A percentile compares a stretch with the other conserved stretches of the same genome.
Conservation (phyloP, 78 protist genomes). For the Dictyostelium citrinum region DNA sequence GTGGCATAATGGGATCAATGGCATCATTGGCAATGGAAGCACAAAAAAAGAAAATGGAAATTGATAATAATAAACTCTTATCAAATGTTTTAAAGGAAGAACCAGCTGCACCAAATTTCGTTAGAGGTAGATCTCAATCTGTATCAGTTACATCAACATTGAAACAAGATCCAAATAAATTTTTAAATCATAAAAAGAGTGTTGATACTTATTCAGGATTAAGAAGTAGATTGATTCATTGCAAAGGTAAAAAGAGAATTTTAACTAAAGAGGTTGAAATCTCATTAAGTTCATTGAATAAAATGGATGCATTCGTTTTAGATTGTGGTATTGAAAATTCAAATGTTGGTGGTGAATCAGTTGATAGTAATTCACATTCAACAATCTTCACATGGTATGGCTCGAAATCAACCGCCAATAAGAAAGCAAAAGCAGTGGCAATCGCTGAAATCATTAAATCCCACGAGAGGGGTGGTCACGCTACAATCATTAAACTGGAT, state of each 20-base stretch:
- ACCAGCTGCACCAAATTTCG: conserved; percentile 25
- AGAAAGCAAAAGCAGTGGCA: conserved; percentile 52
- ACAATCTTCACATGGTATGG: conserved; percentile 51
- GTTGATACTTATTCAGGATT: conserved; percentile 48
- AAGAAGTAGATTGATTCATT: conserved; percentile 37
- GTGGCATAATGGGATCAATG: conserved; percentile 42
- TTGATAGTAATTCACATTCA: conserved; percentile 23
- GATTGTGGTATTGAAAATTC: conserved; percentile 53
- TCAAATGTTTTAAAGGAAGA: neutral
- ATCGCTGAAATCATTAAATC: conserved; percentile 60
- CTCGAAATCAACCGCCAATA: conserved; percentile 36
- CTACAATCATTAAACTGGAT: conserved; percentile 43
- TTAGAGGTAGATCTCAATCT: conserved; percentile 59
- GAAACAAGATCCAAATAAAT: conserved; percentile 37
- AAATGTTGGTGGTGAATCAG: conserved; percentile 58
- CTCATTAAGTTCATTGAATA: conserved; percentile 16
- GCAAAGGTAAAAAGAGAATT: conserved; percentile 69
- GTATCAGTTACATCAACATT: conserved; percentile 54
- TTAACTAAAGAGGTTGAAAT: conserved; percentile 51
- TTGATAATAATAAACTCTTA: conserved; percentile 4
- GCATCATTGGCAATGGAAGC: conserved; percentile 70
- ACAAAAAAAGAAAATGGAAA: conserved; percentile 47
- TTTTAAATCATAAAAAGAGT: conserved; percentile 35
- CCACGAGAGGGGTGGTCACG: conserved; percentile 72
- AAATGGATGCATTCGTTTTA: conserved; percentile 45